A percentile compares a stretch with the other conserved stretches of the same genome.
These are phyloP conservation scores for Karstenula rhodostoma DNA, from an alignment of 2,329 filamentous ascomycete genomes.

Conservation along the genomic window DNA sequence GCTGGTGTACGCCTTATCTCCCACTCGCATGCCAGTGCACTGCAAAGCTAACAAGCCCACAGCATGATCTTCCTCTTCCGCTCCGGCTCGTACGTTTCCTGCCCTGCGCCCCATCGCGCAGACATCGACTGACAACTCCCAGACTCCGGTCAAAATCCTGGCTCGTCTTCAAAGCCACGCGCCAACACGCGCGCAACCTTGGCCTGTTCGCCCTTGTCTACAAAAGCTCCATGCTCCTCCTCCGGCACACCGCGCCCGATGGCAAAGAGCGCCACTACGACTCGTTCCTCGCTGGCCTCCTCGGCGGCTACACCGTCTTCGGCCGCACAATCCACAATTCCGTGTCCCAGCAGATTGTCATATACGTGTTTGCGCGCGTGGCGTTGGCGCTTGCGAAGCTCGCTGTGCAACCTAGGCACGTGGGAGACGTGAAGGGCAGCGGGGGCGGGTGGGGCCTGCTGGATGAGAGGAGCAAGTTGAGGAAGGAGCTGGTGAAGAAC, in stretches of 20 bases:
- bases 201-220: conserved; percentile 91
- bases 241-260: conserved; percentile 64
- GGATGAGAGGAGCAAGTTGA: conserved; percentile 41
- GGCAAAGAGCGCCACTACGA: conserved; percentile 76
- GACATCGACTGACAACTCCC: conserved; percentile 17
- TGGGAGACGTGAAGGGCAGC: conserved; percentile 32
- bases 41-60: conserved; percentile 18
- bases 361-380: conserved; percentile 96
- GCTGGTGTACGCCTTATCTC: conserved; percentile 69
- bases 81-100: conserved; percentile 75
- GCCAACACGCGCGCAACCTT: conserved; percentile 89
- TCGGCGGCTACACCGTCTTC: conserved; percentile 94
- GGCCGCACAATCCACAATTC: conserved; percentile 79
- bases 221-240: conserved; percentile 79
- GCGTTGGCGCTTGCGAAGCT: conserved; percentile 84
- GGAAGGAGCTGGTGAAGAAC: conserved; percentile 59
- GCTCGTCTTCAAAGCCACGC: conserved; percentile 85
- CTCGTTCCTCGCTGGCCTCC: conserved; percentile 82
- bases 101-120: conserved; percentile 8
- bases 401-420: conserved; percentile 69
- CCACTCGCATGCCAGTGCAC: background rate
- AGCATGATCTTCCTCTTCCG: conserved; percentile 98
- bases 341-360: conserved; percentile 95
- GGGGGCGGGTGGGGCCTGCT: conserved; percentile 51
- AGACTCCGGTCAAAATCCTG: conserved; percentile 77